Conservation (phyloP, 2,329 filamentous ascomycete species). For the Monosporascus sp. region DNA sequence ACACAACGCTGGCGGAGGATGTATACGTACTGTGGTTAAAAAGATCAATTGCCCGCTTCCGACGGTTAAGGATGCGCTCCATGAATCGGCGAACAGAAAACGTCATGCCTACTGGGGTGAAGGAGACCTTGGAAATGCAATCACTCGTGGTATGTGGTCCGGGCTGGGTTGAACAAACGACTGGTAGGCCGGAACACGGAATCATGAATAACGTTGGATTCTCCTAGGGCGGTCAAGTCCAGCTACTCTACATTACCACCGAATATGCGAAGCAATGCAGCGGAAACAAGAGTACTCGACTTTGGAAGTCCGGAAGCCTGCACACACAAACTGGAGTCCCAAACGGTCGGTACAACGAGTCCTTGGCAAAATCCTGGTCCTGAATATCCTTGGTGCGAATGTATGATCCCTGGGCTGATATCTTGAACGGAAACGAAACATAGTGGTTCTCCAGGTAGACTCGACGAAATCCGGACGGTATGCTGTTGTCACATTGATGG, state of each 20-base stretch:
- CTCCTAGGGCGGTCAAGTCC: conserved; percentile 6
- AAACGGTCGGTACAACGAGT: not conserved
- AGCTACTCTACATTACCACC: conserved; percentile 12
- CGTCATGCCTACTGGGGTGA: not conserved
- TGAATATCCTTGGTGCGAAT: too few relatives aligned
- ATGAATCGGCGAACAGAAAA: not conserved
- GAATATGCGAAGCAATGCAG: conserved; percentile 16
- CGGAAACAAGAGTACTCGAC: conserved; percentile 14
- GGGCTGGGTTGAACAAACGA: too few relatives aligned
- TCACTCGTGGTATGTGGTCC: too few relatives aligned
- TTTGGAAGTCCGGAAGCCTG: conserved; percentile 1
- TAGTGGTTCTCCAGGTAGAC: not conserved
- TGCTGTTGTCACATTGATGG: conserved; percentile 21
- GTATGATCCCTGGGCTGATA: not conserved
- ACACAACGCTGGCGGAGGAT: conserved; percentile 8
- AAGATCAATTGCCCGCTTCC: not conserved
- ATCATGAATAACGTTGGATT: not conserved
- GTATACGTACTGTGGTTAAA: conserved; percentile 12
- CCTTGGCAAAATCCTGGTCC: not conserved
- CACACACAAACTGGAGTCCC: too few relatives aligned
- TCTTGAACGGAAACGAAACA: not conserved
- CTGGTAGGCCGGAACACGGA: conserved; percentile 1
- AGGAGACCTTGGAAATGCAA: not conserved
- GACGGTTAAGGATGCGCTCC: not conserved
- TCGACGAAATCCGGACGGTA: conserved; percentile 9